Evolutionary conservation across 2,329 filamentous ascomycete genomes (phyloP).

Genomic region (Arthroderma sp.): DNA sequence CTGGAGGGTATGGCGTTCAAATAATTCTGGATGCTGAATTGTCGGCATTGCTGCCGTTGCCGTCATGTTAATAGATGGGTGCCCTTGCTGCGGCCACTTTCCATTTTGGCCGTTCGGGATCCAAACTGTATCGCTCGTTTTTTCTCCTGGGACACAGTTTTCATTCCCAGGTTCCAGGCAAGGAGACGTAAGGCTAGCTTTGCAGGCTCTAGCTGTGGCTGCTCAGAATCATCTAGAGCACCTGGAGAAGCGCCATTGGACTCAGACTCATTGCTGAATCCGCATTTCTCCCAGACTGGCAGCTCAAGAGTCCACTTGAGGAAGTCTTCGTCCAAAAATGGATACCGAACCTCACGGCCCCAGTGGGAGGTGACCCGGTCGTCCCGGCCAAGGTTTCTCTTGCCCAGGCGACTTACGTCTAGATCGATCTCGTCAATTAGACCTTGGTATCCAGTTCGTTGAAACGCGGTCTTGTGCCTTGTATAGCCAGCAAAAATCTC

Average conservation of each 20-base stretch:
- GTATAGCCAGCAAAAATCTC: conserved; percentile 92
- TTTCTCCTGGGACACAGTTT: conserved; percentile 64
- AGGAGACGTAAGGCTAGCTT: conserved; percentile 72
- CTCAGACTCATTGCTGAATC: conserved; percentile 49
- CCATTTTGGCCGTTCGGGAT: conserved; percentile 71
- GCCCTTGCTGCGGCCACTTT: conserved; percentile 51
- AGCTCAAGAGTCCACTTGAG: conserved; percentile 64
- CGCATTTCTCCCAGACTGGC: conserved; percentile 76
- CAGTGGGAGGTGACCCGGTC: conserved; percentile 84
- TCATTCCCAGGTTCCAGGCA: conserved; percentile 61
- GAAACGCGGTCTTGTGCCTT: conserved; percentile 66
- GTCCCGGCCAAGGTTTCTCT: conserved; percentile 88
- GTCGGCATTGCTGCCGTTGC: background rate
- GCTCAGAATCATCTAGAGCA: conserved; percentile 11
- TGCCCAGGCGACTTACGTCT: conserved; percentile 73
- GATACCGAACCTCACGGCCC: conserved; percentile 78
- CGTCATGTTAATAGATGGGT: conserved; percentile 38
- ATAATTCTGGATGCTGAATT: background rate
- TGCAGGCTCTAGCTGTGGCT: conserved; percentile 50
- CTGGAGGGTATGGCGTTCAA: background rate
- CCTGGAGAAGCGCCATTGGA: background rate
- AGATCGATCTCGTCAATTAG: conserved; percentile 72
- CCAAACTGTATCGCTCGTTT: conserved; percentile 87
- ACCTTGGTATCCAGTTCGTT: conserved; percentile 52
- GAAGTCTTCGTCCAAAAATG: conserved; percentile 76